These are phyloP conservation scores for Pythium brachiatum DNA, from an alignment of 352 stramenopile genomes.

Conservation along the genomic window DNA sequence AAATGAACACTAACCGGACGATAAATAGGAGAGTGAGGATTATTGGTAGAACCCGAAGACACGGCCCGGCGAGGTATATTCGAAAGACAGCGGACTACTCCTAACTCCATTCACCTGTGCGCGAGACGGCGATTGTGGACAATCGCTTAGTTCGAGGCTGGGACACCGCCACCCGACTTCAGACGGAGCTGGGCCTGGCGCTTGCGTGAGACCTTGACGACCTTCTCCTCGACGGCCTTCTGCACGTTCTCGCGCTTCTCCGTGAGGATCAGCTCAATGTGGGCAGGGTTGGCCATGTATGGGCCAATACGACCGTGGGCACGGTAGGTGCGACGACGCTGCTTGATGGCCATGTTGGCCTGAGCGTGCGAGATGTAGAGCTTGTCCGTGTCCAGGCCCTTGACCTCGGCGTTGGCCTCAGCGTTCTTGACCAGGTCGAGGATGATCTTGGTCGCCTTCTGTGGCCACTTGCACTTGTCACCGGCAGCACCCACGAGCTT, in stretches of 20 bases:
- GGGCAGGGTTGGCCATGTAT: conserved; percentile 98
- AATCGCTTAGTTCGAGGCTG: conserved; percentile 66
- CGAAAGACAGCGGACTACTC: conserved; percentile 41
- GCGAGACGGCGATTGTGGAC: neutral
- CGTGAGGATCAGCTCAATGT: conserved; percentile 99
- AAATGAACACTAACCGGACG: neutral
- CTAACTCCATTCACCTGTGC: conserved; percentile 18
- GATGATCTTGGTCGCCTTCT: conserved; percentile 99
- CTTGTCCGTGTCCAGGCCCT: conserved; percentile 96
- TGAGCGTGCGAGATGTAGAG: conserved; percentile 98
- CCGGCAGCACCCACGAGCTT: conserved; percentile 94
- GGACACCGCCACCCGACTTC: conserved; percentile 84
- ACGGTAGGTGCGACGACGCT: conserved; percentile 98
- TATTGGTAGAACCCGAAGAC: conserved; percentile 63
- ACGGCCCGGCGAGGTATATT: conserved; percentile 73
- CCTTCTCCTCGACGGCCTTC: conserved; percentile 91
- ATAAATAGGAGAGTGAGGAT: conserved; percentile 4
- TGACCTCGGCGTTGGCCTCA: conserved; percentile 98
- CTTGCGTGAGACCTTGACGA: conserved; percentile 84
- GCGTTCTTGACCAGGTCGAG: conserved; percentile 98
- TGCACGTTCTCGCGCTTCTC: conserved; percentile 94
- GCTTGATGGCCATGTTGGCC: conserved; percentile 97
- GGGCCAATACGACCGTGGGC: conserved; percentile 97
- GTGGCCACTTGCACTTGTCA: conserved; percentile 98
- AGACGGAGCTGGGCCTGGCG: conserved; percentile 87